Evolutionary conservation across 2,329 filamentous ascomycete species (phyloP).

Genomic region (Claviceps africana): DNA sequence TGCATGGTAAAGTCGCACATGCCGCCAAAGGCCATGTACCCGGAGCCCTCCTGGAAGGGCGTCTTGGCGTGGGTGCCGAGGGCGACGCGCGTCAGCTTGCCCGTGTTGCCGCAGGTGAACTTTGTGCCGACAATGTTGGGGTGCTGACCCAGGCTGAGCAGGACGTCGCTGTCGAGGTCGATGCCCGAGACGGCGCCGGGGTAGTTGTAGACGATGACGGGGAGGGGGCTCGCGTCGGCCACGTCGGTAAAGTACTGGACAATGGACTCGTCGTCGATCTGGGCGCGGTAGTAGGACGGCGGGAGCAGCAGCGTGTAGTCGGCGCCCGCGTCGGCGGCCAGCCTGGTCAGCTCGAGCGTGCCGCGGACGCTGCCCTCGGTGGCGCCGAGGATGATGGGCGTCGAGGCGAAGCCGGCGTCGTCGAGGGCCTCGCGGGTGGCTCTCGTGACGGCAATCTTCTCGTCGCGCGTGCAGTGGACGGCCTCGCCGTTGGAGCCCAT

Average conservation of each 20-base stretch:
- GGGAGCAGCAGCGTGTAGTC: slow-evolving; percentile 71
- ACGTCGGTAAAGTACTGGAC: slow-evolving; percentile 62
- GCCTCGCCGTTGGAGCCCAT: slow-evolving; percentile 90
- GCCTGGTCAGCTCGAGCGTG: slow-evolving; percentile 60
- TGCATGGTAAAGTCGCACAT: slow-evolving; percentile 81
- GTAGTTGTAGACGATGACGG: slow-evolving; percentile 84
- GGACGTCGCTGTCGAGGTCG: slow-evolving; percentile 78
- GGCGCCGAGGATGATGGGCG: slow-evolving; percentile 72
- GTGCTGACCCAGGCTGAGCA: slow-evolving; percentile 66
- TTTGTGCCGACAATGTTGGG: slow-evolving; percentile 80
- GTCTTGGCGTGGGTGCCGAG: slow-evolving; percentile 58
- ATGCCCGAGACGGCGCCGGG: slow-evolving; percentile 75
- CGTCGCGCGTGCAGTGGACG: slow-evolving; percentile 65
- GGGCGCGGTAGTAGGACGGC: slow-evolving; percentile 68
- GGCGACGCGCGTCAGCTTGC: slow-evolving; percentile 75
- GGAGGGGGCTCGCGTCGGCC: slow-evolving; percentile 60
- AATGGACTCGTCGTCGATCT: slow-evolving; percentile 60
- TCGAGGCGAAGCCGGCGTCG: slow-evolving; percentile 58
- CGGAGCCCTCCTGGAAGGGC: slow-evolving; percentile 40
- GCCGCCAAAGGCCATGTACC: slow-evolving; percentile 77
- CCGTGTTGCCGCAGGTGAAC: slow-evolving; percentile 84
- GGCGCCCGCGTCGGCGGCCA: slow-evolving; percentile 53
- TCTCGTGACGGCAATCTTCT: slow-evolving; percentile 60
- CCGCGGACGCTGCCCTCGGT: slow-evolving; percentile 70
- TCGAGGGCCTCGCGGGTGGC: slow-evolving; percentile 73